phyloP scores from a whole-genome alignment of 768 basidiomycete species.

The Tricholoma saponaceum region DNA sequence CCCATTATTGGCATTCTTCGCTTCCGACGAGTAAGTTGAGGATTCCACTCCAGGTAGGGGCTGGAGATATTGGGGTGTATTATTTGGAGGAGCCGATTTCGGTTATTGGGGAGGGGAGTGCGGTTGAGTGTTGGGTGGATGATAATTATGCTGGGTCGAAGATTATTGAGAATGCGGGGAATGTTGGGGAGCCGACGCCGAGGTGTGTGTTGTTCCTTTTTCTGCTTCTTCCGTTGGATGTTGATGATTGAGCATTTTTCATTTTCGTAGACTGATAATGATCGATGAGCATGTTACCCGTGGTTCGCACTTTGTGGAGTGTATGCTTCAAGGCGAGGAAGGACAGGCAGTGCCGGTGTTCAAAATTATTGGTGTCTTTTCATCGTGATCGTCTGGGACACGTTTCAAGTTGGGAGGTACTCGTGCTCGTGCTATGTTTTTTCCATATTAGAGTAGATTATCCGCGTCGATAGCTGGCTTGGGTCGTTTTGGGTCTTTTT shows the following conservation, averaged over 20 bases:
- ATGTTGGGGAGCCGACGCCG: slow-evolving; percentile 56
- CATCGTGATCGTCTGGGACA: slow-evolving; percentile 45
- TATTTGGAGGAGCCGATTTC: slow-evolving; percentile 71
- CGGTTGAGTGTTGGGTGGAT: slow-evolving; percentile 95
- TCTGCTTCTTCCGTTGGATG: not conserved
- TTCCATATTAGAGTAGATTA: not conserved
- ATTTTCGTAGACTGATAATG: slow-evolving; percentile 58
- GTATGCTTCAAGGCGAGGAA: slow-evolving; percentile 83
- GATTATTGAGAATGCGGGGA: slow-evolving; percentile 73
- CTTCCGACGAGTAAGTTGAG: slow-evolving; percentile 79
- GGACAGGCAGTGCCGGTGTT: slow-evolving; percentile 75
- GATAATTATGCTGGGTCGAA: slow-evolving; percentile 83
- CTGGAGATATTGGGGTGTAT: slow-evolving; percentile 92
- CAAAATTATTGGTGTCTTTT: slow-evolving; percentile 89
- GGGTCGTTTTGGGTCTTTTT: not conserved
- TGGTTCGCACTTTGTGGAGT: slow-evolving; percentile 94
- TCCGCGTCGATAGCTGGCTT: not conserved
- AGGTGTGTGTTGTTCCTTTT: slow-evolving; percentile 47
- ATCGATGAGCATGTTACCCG: slow-evolving; percentile 85
- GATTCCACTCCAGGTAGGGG: slow-evolving; percentile 78
- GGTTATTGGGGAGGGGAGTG: slow-evolving; percentile 57
- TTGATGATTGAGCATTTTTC: no score
- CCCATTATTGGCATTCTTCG: slow-evolving; percentile 92
- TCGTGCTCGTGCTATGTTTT: not conserved
- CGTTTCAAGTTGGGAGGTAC: not conserved